Conservation (phyloP, 75 land plant species). For the Pinus taeda region DNA sequence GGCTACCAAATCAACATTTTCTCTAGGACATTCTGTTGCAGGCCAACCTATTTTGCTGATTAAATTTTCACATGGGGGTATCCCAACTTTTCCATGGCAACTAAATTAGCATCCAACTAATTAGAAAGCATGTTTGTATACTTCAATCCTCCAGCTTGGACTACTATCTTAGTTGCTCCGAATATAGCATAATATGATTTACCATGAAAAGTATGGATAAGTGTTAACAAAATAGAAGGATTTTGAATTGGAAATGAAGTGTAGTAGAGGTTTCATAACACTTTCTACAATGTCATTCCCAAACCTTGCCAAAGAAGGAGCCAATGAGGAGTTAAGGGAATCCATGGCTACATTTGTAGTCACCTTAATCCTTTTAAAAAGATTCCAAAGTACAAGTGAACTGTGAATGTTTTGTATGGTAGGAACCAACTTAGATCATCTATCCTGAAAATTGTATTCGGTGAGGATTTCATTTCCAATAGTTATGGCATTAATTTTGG, state of each 20-base stretch:
- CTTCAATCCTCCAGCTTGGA: constrained; percentile 28
- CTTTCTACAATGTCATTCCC: constrained; percentile 4
- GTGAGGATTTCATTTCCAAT: constrained; percentile 25
- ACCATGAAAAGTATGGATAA: constrained; percentile 28
- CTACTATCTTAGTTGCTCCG: constrained; percentile 13
- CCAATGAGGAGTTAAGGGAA: constrained; percentile 9
- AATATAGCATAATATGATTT: constrained; percentile 19
- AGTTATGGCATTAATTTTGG: constrained; percentile 19
- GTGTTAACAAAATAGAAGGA: constrained; percentile 21
- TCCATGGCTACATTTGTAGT: constrained; percentile 25
- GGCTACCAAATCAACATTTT: constrained; percentile 65
- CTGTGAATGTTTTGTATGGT: constrained; percentile 27
- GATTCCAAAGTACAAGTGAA: constrained; percentile 21
- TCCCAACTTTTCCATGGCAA: constrained; percentile 61
- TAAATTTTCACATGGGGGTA: constrained; percentile 40
- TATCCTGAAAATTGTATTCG: constrained; percentile 14
- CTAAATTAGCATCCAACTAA: constrained; percentile 61
- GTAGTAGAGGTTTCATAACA: constrained; percentile 14
- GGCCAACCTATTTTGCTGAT: constrained; percentile 96
- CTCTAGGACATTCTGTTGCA: constrained; percentile 65
- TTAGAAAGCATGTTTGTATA: constrained; percentile 76
- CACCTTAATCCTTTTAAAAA: constrained; percentile 26
- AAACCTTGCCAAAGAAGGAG: constrained; percentile 24
- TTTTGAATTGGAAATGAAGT: constrained; percentile 14
- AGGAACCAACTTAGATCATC: constrained; percentile 12